Evolutionary conservation across 1,139 yeast genomes (phyloP), one percentile per base, ranked within the genome.

Genomic region (Petasospora fabianii): DNA sequence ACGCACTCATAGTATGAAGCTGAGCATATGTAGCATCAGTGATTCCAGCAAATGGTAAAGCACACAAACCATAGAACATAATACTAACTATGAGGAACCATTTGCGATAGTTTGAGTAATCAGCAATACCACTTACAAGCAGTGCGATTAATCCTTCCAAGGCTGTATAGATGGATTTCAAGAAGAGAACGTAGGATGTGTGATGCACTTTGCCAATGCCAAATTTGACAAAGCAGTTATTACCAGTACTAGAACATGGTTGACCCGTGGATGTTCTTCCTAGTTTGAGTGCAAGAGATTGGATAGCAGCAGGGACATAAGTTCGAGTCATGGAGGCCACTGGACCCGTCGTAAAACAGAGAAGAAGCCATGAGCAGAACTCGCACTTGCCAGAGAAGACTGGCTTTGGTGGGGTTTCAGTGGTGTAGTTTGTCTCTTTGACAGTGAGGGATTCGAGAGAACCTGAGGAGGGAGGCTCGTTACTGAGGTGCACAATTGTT

Each of bases 31-130:
- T 41, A 12, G 49, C 45, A 2, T 40, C 56, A 0, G 61, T 54
- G 31, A 69, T 50, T 0, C 64, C 68, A 6, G 63, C 67, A 56
- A 62, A 69, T 1, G 74, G 74, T 13, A 66, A 45, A 0, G 71
- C 71, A 34, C 65, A 45, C 0, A 54, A 38, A 2, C 74, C 74
- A 47, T 62, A 68, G 1, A 65, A 24, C 10, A 55, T 36, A 16
- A 68, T 62, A 1, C 70, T 38, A 9, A 37, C 30, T 8, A 44
- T 33, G 15, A 44, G 38, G 10, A 39, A 22, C 96, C 97, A 87
- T 39, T 66, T 68, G 30, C 68, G 56, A 41, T 64, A 64, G 43
- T 65, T 63, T n/a, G 71, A 60, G 48, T 61, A 69, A 44, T 69
- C 75, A 7, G 72, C 74, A 42, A 68, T 54, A 1, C 71, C 70